Evolutionary conservation across 192 early-diverging fungal genomes (phyloP).

Genomic region (Umbelopsis sp.): DNA sequence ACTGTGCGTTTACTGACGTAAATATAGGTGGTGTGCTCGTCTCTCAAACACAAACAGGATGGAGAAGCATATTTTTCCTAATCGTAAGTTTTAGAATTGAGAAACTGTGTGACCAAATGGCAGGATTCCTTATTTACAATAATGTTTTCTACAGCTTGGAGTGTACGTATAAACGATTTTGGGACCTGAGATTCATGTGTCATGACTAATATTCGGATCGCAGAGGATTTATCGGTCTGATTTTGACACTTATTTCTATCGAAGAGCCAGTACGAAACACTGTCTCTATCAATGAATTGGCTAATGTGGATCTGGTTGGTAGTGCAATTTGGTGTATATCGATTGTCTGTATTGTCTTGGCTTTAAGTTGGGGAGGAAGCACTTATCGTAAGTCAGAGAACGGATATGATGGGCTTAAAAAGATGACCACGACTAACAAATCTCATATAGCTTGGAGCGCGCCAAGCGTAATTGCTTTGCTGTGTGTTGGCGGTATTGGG

Average conservation of each 20-base stretch:
- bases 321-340: conserved; percentile 44
- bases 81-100: conserved; percentile 17
- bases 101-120: conserved; percentile 32
- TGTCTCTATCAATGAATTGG: conserved; percentile 28
- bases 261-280: conserved; percentile 23
- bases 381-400: conserved; percentile 35
- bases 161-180: conserved; percentile 38
- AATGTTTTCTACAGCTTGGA: conserved; percentile 50
- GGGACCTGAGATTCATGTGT: neutral
- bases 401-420: neutral
- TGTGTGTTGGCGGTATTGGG: conserved; percentile 30
- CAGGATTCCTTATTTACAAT: conserved; percentile 34
- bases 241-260: conserved; percentile 39
- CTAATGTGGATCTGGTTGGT: conserved; percentile 53
- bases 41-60: conserved; percentile 47
- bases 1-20: conserved; percentile 35
- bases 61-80: conserved; percentile 39
- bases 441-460: conserved; percentile 29
- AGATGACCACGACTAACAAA: neutral
- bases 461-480: conserved; percentile 20
- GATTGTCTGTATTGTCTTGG: conserved; percentile 52
- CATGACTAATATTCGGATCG: conserved; percentile 42
- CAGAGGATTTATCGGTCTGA: conserved; percentile 39
- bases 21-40: conserved; percentile 47
- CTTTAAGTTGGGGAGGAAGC: conserved; percentile 61